A percentile compares a stretch with the other conserved stretches of the same genome.
phyloP scores from a whole-genome alignment of 805 yeast species.

The Starmerella davenportii region DNA sequence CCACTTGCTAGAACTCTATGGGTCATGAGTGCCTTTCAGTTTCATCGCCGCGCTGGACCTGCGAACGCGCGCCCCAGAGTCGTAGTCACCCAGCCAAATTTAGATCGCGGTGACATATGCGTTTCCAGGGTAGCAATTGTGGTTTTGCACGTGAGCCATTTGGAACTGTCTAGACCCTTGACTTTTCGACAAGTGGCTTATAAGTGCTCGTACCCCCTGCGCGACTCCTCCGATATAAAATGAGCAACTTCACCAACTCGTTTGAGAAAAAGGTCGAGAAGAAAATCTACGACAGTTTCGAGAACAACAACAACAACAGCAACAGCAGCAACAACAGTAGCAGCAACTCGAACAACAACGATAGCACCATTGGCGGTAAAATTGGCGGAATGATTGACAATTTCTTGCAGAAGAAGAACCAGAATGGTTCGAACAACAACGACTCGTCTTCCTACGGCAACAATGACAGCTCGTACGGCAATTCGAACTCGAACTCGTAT shows the following conservation, averaged over 20 bases:
- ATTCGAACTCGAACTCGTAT: neutral
- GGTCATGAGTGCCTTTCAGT: no score
- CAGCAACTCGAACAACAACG: constrained; percentile 4
- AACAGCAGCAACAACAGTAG: constrained; percentile 1
- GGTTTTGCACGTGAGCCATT: no score
- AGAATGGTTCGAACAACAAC: constrained; percentile 6
- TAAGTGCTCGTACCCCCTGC: neutral
- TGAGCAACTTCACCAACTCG: neutral
- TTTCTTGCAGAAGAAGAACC: constrained; percentile 6
- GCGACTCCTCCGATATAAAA: neutral
- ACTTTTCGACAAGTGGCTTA: neutral
- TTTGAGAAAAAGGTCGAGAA: neutral
- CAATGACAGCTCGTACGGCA: constrained; percentile 1
- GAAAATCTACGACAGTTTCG: neutral
- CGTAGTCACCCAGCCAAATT: no score
- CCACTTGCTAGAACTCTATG: no score
- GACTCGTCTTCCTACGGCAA: neutral
- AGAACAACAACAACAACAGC: neutral
- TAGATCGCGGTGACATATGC: no score
- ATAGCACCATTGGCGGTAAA: constrained; percentile 1
- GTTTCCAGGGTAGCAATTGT: no score
- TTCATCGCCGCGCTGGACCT: no score
- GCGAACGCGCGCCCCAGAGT: no score
- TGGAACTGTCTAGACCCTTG: no score
- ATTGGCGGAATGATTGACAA: constrained; percentile 9